phyloP scores from a whole-genome alignment of 2,329 filamentous ascomycete genomes.

The Hirsutella thompsonii region DNA sequence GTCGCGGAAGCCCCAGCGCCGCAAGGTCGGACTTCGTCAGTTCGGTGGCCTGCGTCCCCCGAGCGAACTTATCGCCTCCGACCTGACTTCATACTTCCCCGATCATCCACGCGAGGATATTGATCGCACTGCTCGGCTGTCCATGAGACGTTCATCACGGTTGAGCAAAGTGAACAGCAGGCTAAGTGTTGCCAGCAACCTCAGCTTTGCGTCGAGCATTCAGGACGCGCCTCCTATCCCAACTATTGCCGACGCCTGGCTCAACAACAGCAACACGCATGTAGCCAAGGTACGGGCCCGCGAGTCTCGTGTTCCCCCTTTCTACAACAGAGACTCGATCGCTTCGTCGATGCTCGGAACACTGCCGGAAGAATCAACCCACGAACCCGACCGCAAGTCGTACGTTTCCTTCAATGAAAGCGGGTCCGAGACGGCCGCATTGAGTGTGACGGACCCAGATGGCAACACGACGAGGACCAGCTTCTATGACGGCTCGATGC shows the following conservation, averaged over 20 bases:
- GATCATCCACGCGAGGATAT: constrained; percentile 90
- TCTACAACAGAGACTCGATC: constrained; percentile 68
- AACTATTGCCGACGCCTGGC: constrained; percentile 88
- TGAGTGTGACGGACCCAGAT: constrained; percentile 67
- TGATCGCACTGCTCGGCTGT: constrained; percentile 87
- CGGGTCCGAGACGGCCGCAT: constrained; percentile 54
- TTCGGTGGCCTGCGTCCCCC: constrained; percentile 90
- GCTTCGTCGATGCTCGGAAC: constrained; percentile 82
- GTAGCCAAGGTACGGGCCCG: constrained; percentile 26
- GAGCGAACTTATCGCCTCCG: constrained; percentile 93
- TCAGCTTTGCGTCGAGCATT: constrained; percentile 84
- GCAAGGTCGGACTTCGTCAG: constrained; percentile 51
- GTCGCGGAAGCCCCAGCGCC: constrained; percentile 25
- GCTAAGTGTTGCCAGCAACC: constrained; percentile 83
- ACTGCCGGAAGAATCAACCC: constrained; percentile 77
- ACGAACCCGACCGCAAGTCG: constrained; percentile 83
- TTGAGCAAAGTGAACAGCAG: constrained; percentile 88
- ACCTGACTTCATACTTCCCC: constrained; percentile 93
- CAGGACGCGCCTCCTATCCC: constrained; percentile 91
- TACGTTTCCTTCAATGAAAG: constrained; percentile 84
- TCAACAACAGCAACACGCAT: constrained; percentile 37
- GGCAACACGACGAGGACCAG: constrained; percentile 58
- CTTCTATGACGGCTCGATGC: constrained; percentile 65
- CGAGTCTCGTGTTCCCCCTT: constrained; percentile 25
- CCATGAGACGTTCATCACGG: constrained; percentile 77